Evolutionary conservation across 1,284 basidiomycete species (phyloP).

Genomic region (Moesziomyces parantarcticus): DNA sequence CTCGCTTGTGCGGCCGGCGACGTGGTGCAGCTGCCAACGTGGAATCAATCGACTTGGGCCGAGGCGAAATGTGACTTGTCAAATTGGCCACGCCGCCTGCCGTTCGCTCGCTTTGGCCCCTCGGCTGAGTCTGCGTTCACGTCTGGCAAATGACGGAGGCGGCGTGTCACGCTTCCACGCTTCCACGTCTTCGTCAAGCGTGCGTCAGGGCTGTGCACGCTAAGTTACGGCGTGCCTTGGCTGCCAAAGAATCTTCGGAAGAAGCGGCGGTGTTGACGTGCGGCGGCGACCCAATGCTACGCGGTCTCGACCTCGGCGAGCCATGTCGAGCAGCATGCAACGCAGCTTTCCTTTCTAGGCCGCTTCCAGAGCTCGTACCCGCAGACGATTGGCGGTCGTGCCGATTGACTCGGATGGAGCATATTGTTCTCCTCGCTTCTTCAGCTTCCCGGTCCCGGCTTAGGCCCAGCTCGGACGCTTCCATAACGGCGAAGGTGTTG

Average conservation of each 20-base stretch:
- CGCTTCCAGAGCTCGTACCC: neutral
- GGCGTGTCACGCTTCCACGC: no score
- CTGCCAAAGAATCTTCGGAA: neutral
- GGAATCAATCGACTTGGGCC: neutral
- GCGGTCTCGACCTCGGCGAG: neutral
- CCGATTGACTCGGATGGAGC: neutral
- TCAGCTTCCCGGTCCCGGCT: no score
- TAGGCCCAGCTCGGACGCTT: no score
- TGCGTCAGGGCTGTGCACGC: constrained; percentile 7
- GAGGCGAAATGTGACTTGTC: neutral
- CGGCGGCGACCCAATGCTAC: no score
- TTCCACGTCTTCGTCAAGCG: neutral
- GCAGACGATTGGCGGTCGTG: no score
- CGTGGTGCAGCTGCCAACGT: neutral
- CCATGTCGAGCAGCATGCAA: neutral
- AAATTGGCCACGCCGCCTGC: neutral
- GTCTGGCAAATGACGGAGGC: constrained; percentile 4
- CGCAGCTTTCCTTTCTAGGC: neutral
- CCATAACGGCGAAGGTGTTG: no score
- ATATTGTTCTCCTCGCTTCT: no score
- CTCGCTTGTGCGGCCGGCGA: neutral
- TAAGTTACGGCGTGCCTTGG: neutral
- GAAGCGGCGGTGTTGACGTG: neutral
- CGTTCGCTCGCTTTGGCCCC: neutral
- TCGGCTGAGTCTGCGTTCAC: neutral